Base-by-base conservation (phyloP, 1,284 basidiomycete species). In the Marasmius tenuissimus region DNA sequence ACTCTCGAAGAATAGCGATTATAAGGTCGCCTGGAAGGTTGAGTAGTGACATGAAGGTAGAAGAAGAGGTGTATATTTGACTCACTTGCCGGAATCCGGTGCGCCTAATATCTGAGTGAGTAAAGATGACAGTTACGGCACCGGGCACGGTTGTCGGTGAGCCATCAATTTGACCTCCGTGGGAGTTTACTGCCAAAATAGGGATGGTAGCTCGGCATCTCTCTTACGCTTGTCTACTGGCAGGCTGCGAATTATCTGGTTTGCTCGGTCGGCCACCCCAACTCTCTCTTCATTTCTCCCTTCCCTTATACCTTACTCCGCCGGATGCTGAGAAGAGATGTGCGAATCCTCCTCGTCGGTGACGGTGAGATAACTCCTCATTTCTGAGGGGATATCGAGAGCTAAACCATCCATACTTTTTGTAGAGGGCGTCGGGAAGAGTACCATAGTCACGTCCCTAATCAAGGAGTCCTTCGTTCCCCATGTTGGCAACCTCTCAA, bases 381-480 rank as follows among this genome's bases (percentile, higher is more conserved):
- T 61, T 67, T 40, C 45, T 49, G 63, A 54, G 49, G 47, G 55
- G 63, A 63, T 52, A 55, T 48, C 59, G 60, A 63, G 59, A 57
- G 37, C 63, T 65, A 58, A 66, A 58, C 50, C 64, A 58, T 53
- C 59, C 34, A 6, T 54, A n/a, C 38, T 42, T 61, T 62, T 59
- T 65, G 35, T 71, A 96, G 94, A 96, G 80, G 92, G 92, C 67
- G 94, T 96, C 68, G 94, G 94, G 67, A 97, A 97, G 82, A 95
- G 93, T 75, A 94, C 93, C 48, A 94, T 98, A 73, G 89, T 98
- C 73, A 97, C 94, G 14, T 94, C 94, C 38, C 85, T 98, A 72
- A 97, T 98, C 78, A 97, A 97, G 75, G 95, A 97, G 75, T 88
- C 91, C 37, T 98, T 92, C 72, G 91, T 97, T 53, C 81, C 91